Base-by-base conservation (phyloP, 805 yeast species). In the Kodamaea sagamina region DNA sequence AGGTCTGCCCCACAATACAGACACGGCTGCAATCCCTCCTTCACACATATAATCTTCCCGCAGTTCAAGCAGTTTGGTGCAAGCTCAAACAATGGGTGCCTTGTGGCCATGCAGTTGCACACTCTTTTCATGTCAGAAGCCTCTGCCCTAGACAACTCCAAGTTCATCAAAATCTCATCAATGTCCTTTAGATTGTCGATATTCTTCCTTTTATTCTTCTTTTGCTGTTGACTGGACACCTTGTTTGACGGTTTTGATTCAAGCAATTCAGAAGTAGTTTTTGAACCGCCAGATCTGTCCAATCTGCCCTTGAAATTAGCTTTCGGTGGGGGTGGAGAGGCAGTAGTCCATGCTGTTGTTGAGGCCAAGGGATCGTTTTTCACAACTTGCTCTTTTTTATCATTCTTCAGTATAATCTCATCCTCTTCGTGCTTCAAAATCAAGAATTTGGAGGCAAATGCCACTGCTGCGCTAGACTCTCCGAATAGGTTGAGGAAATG, bases 51-150 rank as follows among this genome's bases (percentile, higher is more conserved):
- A 32, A 93, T 87, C 61, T 89, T 87, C 8, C 99, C 99, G 61
- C 99, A 93, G 47, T 85, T 82, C 31, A 93, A 65, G 55, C 99
- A 93, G 59, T 93, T 93, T 1, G 99, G 98, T 2, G 95, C 93
- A 49, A 85, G 76, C 44, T 87, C 95, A 49, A 89, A 85, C 22
- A 93, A 65, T 3, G 97, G 96, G 58, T 93, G 99, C 47, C 86
- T 71, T 0, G 85, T 78, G 1, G 92, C 97, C 81, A 84, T 86
- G 57, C 98, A 90, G 48, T 84, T 78, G 59, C 98, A 90, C 4
- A 54, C 58, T 13, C 69, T 58, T 47, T 57, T 42, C 54, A 39
- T 26, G 9, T 41, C 46, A 8, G 41, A 27, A 4, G 43, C 32
- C 15, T 48, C 52, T 11, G 43, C 42, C 12, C 42, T 39, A 6